A percentile compares a stretch with the other conserved stretches of the same genome.
Conservation (phyloP, 768 basidiomycete species). For the Hericium coralloides region DNA sequence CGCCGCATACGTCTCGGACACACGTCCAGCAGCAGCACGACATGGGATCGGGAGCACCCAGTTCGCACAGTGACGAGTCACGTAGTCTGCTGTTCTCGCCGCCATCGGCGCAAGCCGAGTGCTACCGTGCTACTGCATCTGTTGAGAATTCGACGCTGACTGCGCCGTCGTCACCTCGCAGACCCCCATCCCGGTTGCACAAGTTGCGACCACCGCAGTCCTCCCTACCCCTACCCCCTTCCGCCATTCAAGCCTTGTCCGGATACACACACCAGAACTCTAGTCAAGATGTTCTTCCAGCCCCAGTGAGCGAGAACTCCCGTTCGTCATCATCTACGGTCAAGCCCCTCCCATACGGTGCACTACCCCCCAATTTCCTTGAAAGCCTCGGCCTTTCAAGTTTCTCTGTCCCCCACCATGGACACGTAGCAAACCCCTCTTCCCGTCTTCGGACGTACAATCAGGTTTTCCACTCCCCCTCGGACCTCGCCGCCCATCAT, state of each 20-base stretch:
- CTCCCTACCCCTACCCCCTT: constrained; percentile 22
- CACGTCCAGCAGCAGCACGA: constrained; percentile 9
- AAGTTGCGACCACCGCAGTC: constrained; percentile 37
- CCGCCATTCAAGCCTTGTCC: constrained; percentile 42
- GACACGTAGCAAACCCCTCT: constrained; percentile 40
- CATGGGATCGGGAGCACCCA: constrained; percentile 9
- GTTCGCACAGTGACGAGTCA: neutral
- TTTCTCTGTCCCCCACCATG: constrained; percentile 42
- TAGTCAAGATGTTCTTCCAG: constrained; percentile 39
- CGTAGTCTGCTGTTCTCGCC: neutral
- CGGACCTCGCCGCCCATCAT: constrained; percentile 70
- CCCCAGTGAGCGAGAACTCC: constrained; percentile 36
- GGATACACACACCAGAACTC: constrained; percentile 18
- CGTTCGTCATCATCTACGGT: constrained; percentile 20
- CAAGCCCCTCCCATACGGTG: constrained; percentile 30
- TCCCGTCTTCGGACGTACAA: constrained; percentile 62
- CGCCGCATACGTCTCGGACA: neutral
- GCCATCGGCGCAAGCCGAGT: neutral
- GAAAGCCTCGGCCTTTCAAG: constrained; percentile 51
- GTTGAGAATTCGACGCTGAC: constrained; percentile 40
- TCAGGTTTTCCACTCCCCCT: constrained; percentile 50
- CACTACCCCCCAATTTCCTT: constrained; percentile 28
- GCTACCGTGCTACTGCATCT: constrained; percentile 5
- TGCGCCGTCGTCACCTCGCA: constrained; percentile 29
- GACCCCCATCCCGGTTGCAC: constrained; percentile 39